Conservation (phyloP, 331 rosid species). For the Dryas integrifolia region DNA sequence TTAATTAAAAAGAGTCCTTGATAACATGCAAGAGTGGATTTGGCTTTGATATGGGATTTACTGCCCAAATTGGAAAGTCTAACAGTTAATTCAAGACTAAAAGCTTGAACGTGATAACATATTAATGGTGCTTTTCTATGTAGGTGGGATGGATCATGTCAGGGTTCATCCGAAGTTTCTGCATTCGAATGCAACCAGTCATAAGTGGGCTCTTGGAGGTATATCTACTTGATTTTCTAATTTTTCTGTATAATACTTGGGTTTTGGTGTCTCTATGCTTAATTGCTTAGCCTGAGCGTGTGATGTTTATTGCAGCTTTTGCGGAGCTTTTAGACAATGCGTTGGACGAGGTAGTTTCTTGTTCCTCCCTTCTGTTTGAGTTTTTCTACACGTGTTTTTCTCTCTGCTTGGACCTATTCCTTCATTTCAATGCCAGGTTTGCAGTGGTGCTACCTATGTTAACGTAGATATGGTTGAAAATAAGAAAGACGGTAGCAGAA, state of each 20-base stretch:
- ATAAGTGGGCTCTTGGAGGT: conserved; percentile 99
- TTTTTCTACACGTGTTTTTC: neutral
- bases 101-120: no score
- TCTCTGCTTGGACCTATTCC: conserved; percentile 9
- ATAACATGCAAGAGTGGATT: conserved; percentile 16
- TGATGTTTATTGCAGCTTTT: conserved; percentile 64
- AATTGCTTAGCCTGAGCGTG: neutral
- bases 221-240: conserved; percentile 6
- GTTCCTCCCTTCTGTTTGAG: neutral
- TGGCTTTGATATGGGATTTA: neutral
- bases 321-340: conserved; percentile 96
- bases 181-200: conserved; percentile 97
- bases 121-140: conserved; percentile 14
- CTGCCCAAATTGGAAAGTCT: neutral
- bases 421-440: conserved; percentile 54
- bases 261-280: conserved; percentile 7
- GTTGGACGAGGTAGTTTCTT: conserved; percentile 72
- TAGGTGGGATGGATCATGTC: conserved; percentile 94
- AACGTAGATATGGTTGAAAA: conserved; percentile 68
- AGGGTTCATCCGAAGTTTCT: conserved; percentile 98
- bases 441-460: conserved; percentile 84
- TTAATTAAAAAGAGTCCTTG: neutral
- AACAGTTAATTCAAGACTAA: neutral
- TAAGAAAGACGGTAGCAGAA: conserved; percentile 65
- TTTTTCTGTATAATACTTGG: neutral